phyloP scores from a whole-genome alignment of 1,284 basidiomycete genomes.

The Afroboletus lepidellus region DNA sequence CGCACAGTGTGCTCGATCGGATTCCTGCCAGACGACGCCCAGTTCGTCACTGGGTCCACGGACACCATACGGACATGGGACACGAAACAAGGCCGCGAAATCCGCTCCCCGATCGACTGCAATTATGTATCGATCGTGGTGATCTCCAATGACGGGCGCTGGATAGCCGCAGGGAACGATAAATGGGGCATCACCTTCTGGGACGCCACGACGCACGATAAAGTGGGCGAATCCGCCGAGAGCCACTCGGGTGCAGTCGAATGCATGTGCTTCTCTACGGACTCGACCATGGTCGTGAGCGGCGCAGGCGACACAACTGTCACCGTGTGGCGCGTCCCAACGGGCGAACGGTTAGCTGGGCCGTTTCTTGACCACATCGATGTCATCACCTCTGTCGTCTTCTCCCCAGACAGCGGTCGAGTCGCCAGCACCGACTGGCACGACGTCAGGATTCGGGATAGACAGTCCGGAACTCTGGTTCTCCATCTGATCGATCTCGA shows the following conservation, averaged over 20 bases:
- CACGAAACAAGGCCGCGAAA: not conserved
- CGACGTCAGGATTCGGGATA: not conserved
- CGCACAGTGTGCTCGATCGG: not conserved
- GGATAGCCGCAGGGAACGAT: constrained; percentile 3
- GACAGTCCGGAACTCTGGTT: not conserved
- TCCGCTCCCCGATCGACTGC: not conserved
- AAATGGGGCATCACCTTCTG: not conserved
- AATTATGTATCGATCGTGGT: not conserved
- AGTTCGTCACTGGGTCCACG: constrained; percentile 3
- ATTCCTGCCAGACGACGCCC: constrained; percentile 3
- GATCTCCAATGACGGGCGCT: constrained; percentile 6
- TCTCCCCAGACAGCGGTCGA: not conserved
- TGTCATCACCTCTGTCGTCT: not conserved
- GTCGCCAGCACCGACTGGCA: not conserved
- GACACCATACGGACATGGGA: constrained; percentile 4
- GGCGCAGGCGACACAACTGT: constrained; percentile 1
- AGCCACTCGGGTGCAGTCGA: not conserved
- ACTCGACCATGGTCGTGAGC: constrained; percentile 1
- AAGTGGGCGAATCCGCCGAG: not conserved
- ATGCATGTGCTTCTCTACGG: constrained; percentile 1
- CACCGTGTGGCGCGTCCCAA: constrained; percentile 22
- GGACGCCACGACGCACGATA: constrained; percentile 1
- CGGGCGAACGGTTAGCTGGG: not conserved
- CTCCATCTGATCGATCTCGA: not conserved
- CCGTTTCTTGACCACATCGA: not conserved